Conservation (phyloP, 2,329 filamentous ascomycete species). For the Triangularia verruculosa region DNA sequence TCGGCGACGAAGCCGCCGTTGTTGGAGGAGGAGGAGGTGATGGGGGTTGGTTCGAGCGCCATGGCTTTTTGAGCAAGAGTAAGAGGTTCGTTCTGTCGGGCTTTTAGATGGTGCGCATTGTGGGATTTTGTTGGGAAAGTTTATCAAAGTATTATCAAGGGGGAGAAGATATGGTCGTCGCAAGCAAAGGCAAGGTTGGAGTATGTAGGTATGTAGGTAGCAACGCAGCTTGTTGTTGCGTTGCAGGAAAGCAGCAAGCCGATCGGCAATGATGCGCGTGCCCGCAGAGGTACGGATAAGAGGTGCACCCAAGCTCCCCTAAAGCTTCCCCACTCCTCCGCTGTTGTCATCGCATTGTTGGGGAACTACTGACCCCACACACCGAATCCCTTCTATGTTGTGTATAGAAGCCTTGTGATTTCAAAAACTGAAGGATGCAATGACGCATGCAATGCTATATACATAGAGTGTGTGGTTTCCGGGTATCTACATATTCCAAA, state of each 20-base stretch:
- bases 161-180: not conserved
- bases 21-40: constrained; percentile 41
- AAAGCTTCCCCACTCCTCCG: not conserved
- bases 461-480: constrained; percentile 1
- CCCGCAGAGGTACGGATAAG: too few species aligned
- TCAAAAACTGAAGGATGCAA: not conserved
- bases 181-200: too few species aligned
- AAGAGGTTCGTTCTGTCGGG: not conserved
- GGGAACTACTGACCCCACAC: not conserved
- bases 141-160: not conserved
- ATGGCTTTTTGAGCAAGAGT: constrained; percentile 41
- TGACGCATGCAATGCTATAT: constrained; percentile 1
- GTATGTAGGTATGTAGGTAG: not conserved
- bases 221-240: not conserved
- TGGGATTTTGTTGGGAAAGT: not conserved
- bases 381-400: not conserved
- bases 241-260: not conserved
- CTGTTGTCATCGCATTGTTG: not conserved
- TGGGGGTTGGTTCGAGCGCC: constrained; percentile 59
- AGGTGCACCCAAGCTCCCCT: not conserved
- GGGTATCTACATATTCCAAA: constrained; percentile 11
- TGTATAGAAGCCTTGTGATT: not conserved
- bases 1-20: constrained; percentile 60
- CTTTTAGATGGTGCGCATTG: not conserved
- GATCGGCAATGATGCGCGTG: not conserved